phyloP scores from a whole-genome alignment of 805 yeast genomes.

The Candida nanaspora region DNA sequence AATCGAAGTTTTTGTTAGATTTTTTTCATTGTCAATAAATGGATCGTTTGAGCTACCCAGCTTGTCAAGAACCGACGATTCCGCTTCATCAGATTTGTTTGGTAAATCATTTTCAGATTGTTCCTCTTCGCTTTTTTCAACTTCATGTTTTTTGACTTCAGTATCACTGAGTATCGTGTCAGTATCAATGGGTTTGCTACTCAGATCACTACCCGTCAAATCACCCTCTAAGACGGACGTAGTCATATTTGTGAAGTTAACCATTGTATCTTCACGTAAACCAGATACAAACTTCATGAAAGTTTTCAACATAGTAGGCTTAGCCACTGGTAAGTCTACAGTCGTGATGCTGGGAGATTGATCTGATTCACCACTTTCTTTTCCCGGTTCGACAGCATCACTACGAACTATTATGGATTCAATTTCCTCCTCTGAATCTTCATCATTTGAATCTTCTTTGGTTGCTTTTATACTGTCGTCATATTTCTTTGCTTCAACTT shows the following conservation, averaged over 20 bases:
- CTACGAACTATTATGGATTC: neutral
- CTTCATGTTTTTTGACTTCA: neutral
- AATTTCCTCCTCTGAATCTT: neutral
- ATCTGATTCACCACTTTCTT: too few species aligned
- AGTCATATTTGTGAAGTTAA: neutral
- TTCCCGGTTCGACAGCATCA: too few species aligned
- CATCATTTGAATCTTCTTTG: slow-evolving; percentile 1
- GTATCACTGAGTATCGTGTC: neutral
- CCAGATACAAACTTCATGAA: neutral
- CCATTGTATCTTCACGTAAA: neutral
- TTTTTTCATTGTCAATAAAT: neutral
- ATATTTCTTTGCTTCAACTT: too few species aligned
- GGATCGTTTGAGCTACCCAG: neutral
- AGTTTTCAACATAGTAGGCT: neutral
- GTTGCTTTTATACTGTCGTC: neutral
- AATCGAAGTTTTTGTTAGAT: neutral
- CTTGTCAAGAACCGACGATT: neutral
- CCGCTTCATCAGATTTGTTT: neutral
- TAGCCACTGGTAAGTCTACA: neutral
- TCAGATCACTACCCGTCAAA: too few species aligned
- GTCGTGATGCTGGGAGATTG: too few species aligned
- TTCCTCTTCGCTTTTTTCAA: neutral
- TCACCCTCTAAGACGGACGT: neutral
- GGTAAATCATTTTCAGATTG: too few species aligned
- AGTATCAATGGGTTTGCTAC: too few species aligned